Evolutionary conservation across 306 rosid species (phyloP).

Genomic region (Castanea crenata): DNA sequence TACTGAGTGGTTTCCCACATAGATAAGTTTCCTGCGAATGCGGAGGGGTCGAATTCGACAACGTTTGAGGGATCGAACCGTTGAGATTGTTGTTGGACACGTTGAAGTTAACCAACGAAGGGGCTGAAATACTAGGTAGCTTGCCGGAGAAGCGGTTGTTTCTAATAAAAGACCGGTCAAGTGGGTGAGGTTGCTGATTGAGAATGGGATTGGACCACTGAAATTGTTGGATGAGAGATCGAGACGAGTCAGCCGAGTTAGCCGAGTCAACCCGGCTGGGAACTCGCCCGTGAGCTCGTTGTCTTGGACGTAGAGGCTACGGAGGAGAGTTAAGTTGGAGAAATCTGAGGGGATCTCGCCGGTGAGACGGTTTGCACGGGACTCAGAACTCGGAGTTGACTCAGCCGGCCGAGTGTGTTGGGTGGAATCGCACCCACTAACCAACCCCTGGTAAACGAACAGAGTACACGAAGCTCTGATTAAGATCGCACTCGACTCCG

Average conservation of each 20-base stretch:
- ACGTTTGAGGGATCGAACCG: constrained; percentile 74
- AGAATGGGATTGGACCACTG: constrained; percentile 67
- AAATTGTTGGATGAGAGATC: constrained; percentile 82
- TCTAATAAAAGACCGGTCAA: constrained; percentile 63
- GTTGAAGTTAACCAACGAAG: constrained; percentile 29
- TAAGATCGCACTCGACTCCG: constrained; percentile 59
- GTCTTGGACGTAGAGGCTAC: constrained; percentile 66
- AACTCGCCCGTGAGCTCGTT: constrained; percentile 63
- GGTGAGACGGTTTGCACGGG: constrained; percentile 70
- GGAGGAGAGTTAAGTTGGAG: constrained; percentile 57
- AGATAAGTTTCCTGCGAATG: constrained; percentile 78
- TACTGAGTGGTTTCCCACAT: constrained; percentile 66
- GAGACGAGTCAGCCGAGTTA: constrained; percentile 61
- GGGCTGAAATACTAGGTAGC: constrained; percentile 45
- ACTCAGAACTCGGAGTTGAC: constrained; percentile 70
- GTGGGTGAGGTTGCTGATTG: constrained; percentile 65
- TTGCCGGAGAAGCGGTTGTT: constrained; percentile 65
- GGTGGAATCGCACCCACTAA: constrained; percentile 74
- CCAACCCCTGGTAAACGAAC: constrained; percentile 84
- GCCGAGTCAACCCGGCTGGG: constrained; percentile 42
- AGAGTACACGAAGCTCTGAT: constrained; percentile 41
- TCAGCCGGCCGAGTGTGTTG: constrained; percentile 57
- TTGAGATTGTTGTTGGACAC: constrained; percentile 74
- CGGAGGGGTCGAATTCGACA: constrained; percentile 41
- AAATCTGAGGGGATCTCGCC: constrained; percentile 82